A percentile compares a stretch with the other conserved stretches of the same genome.
Evolutionary conservation across 169 alveolate genomes (phyloP).

Genomic region (Amoebophrya sp.): DNA sequence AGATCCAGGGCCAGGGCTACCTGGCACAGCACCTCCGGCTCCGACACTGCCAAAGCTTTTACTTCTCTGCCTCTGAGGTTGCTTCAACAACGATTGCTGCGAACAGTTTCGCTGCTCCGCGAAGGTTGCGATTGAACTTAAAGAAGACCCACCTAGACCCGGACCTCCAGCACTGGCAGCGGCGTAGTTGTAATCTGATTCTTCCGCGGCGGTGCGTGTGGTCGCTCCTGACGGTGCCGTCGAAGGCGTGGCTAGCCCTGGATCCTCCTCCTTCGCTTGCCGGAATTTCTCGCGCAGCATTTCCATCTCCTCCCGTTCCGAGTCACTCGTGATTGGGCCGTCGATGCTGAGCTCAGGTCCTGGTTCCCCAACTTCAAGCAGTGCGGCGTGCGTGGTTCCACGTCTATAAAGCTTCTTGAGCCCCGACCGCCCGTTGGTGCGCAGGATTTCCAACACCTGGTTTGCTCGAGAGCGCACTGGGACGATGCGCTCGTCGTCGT

Average conservation of each 20-base stretch:
- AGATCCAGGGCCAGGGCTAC: neutral
- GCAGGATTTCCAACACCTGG: neutral
- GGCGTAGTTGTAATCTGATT: too few relatives aligned
- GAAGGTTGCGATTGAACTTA: neutral
- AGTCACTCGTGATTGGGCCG: neutral
- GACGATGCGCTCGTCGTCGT: neutral
- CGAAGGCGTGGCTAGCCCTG: too few relatives aligned
- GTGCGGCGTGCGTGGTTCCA: neutral
- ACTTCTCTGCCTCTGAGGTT: neutral
- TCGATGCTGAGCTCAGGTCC: neutral
- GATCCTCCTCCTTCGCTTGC: neutral
- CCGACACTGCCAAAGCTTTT: neutral
- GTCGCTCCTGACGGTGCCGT: too few relatives aligned
- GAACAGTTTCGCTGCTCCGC: neutral
- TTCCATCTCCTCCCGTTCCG: neutral
- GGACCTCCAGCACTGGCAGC: too few relatives aligned
- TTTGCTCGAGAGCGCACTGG: conserved; percentile 1
- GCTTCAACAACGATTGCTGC: neutral
- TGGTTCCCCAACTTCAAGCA: neutral
- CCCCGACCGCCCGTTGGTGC: too few relatives aligned
- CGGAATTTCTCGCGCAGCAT: neutral
- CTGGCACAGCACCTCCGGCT: neutral
- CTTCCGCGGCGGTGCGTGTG: too few relatives aligned
- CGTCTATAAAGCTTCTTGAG: neutral
- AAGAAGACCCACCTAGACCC: neutral